Percentiles rank a stretch among this genome's conserved stretches.
Evolutionary conservation across 805 yeast species (phyloP).

Genomic region (Grigorovia yakushimaensis): DNA sequence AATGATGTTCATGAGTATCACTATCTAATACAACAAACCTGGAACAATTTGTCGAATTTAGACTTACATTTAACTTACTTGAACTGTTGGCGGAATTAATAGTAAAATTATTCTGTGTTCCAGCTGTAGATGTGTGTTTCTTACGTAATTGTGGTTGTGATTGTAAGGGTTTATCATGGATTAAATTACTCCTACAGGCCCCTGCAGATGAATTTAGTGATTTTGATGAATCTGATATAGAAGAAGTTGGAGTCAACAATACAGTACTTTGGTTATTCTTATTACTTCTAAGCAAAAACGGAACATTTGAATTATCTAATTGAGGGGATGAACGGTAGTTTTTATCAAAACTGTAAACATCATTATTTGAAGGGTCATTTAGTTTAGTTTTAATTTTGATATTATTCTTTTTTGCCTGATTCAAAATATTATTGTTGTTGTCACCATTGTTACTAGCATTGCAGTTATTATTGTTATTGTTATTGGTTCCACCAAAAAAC

Average conservation of each 20-base stretch:
- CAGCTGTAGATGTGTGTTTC: not conserved
- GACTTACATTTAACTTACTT: not conserved
- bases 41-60: not conserved
- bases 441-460: not conserved
- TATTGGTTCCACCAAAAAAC: slow-evolving; percentile 2
- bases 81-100: not conserved
- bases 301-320: slow-evolving; percentile 3
- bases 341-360: not conserved
- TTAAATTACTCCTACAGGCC: not conserved
- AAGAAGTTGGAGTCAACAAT: not conserved
- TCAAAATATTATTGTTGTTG: not conserved
- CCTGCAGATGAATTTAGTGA: not conserved
- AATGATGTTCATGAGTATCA: slow-evolving; percentile 72
- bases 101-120: not conserved
- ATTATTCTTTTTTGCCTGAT: not conserved
- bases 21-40: slow-evolving; percentile 52
- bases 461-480: not conserved
- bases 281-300: slow-evolving; percentile 2
- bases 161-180: not conserved
- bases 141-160: not conserved
- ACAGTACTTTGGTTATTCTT: not conserved
- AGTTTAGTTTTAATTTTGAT: not conserved
- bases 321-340: slow-evolving; percentile 1
- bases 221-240: slow-evolving; percentile 1
- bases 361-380: not conserved